These are phyloP conservation scores for Globisporangium cystogenes DNA, from an alignment of 352 stramenopile genomes.

Conservation along the genomic window DNA sequence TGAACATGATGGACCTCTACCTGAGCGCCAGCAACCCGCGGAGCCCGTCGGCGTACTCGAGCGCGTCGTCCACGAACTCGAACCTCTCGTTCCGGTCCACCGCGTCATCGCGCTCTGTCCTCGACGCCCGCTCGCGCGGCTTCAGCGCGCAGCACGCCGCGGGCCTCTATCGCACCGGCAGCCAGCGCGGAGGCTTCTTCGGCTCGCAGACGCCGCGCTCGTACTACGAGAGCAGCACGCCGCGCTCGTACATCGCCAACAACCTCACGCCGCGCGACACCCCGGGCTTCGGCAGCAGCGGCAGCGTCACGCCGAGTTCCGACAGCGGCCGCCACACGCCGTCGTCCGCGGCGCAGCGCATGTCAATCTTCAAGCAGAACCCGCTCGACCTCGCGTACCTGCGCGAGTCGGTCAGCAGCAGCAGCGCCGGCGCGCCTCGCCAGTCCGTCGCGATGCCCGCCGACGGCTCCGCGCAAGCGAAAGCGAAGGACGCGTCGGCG, in stretches of 20 bases:
- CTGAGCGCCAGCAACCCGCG: conserved; percentile 48
- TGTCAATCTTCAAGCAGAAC: conserved; percentile 63
- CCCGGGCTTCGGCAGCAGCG: conserved; percentile 28
- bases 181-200: conserved; percentile 11
- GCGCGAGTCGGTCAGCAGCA: conserved; percentile 35
- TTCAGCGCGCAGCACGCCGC: conserved; percentile 7
- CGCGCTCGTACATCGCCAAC: conserved; percentile 71
- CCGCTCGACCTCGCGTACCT: conserved; percentile 68
- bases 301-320: conserved; percentile 30
- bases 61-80: conserved; percentile 54
- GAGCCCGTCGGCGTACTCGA: conserved; percentile 73
- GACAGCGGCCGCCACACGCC: conserved; percentile 28
- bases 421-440: neutral
- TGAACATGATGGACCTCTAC: conserved; percentile 83
- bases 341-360: conserved; percentile 38
- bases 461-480: neutral
- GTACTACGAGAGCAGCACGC: conserved; percentile 60
- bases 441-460: neutral
- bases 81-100: conserved; percentile 79
- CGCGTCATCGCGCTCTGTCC: conserved; percentile 51
- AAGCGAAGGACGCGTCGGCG: conserved; percentile 6
- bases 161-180: conserved; percentile 6
- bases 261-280: conserved; percentile 44
- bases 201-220: conserved; percentile 17
- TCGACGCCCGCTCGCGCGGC: conserved; percentile 26